Conservation (phyloP, 148 eudicot species). For the Rhododendron kiyosumense region DNA sequence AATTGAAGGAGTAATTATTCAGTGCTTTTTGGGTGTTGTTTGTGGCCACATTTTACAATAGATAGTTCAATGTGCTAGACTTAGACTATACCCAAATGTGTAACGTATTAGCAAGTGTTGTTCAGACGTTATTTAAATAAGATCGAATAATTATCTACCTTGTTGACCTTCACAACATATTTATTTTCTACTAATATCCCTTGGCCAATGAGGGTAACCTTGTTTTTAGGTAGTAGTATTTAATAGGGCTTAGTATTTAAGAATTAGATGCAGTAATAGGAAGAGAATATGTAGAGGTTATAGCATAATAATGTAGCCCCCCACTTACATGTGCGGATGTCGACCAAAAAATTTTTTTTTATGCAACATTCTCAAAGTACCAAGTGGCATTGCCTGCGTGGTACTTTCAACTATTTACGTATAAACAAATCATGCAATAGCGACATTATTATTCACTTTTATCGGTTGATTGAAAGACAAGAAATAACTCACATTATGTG, state of each 20-base stretch:
- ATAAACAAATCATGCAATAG: too few species aligned
- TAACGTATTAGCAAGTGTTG: background rate
- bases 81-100: background rate
- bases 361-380: too few species aligned
- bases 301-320: background rate
- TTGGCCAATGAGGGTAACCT: background rate
- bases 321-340: conserved; percentile 13
- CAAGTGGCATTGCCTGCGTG: background rate
- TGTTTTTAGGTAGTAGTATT: background rate
- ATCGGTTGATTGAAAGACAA: too few species aligned
- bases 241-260: background rate
- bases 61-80: background rate
- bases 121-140: background rate
- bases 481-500: too few species aligned
- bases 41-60: background rate
- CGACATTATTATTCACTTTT: background rate
- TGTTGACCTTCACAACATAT: background rate
- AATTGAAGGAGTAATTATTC: background rate
- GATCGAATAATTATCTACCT: background rate
- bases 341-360: too few species aligned
- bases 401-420: background rate
- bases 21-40: background rate
- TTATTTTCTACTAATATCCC: background rate
- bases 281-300: background rate
- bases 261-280: background rate